These are phyloP conservation scores for Agaricus sinodeliciosus DNA, from an alignment of 768 basidiomycete genomes.

Conservation along the genomic window DNA sequence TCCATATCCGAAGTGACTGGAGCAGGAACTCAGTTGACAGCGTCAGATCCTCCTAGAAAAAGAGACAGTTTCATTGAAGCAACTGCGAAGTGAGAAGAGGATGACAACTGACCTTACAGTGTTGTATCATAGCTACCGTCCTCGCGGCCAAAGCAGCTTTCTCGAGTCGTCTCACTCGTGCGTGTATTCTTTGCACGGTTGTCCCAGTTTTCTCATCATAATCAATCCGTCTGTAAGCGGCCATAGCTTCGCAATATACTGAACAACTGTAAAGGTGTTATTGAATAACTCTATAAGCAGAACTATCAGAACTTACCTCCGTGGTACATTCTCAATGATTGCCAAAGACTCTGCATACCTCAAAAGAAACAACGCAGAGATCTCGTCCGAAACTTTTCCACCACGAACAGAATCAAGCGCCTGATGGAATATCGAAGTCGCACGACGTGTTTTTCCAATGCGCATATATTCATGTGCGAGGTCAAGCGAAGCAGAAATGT, in stretches of 20 bases:
- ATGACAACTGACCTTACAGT: constrained; percentile 43
- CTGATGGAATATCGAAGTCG: constrained; percentile 57
- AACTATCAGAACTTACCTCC: constrained; percentile 38
- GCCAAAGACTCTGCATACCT: constrained; percentile 64
- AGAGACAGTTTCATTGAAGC: not conserved
- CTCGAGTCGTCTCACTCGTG: constrained; percentile 55
- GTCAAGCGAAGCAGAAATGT: constrained; percentile 55
- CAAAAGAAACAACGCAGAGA: constrained; percentile 49
- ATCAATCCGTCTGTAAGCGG: constrained; percentile 33
- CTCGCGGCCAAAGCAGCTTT: constrained; percentile 67
- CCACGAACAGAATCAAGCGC: constrained; percentile 39
- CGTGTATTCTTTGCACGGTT: constrained; percentile 50
- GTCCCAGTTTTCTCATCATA: constrained; percentile 41
- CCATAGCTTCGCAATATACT: constrained; percentile 56
- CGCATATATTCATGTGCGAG: constrained; percentile 76
- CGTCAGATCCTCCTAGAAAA: constrained; percentile 53
- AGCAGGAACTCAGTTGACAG: constrained; percentile 51
- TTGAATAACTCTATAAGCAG: not conserved
- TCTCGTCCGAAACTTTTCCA: constrained; percentile 43
- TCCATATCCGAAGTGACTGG: constrained; percentile 74
- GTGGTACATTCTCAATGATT: constrained; percentile 45
- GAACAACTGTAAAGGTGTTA: constrained; percentile 28
- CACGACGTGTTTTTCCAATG: constrained; percentile 69
- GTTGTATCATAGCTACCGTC: constrained; percentile 64
- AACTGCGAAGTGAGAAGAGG: not conserved